phyloP scores from a whole-genome alignment of 331 rosid species.

The Pyracantha coccinea region DNA sequence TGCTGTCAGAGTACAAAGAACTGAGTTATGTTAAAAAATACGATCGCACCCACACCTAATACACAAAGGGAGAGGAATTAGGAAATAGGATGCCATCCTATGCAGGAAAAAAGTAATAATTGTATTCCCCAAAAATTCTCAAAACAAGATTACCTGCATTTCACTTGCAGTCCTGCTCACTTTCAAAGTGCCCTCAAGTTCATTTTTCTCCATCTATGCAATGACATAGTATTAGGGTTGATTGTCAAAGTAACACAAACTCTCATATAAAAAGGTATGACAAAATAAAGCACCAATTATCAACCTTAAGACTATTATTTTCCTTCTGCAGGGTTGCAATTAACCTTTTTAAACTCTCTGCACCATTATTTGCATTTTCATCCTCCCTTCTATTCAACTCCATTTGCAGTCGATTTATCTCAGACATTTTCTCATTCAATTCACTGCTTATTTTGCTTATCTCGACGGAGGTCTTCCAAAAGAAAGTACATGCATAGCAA shows the following conservation, averaged over 20 bases:
- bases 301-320: conserved; percentile 66
- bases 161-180: conserved; percentile 26
- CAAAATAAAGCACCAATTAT: conserved; percentile 8
- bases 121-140: neutral
- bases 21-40: neutral
- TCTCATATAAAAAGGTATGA: neutral
- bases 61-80: neutral
- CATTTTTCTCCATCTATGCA: conserved; percentile 58
- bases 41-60: neutral
- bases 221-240: conserved; percentile 14
- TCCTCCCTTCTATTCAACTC: conserved; percentile 48
- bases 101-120: neutral
- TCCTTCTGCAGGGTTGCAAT: conserved; percentile 65
- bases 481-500: conserved; percentile 9
- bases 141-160: conserved; percentile 34
- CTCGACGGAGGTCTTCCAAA: conserved; percentile 45
- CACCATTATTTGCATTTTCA: conserved; percentile 27
- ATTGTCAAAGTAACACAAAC: neutral
- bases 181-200: conserved; percentile 61
- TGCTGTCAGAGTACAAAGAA: neutral
- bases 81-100: neutral
- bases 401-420: conserved; percentile 46
- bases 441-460: conserved; percentile 37
- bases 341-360: conserved; percentile 41
- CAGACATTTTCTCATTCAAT: conserved; percentile 59